Percentiles rank a stretch among this genome's conserved stretches.
These are phyloP conservation scores for Blastobotrys ciferrii DNA, from an alignment of 1,139 yeast genomes.

Conservation along the genomic window DNA sequence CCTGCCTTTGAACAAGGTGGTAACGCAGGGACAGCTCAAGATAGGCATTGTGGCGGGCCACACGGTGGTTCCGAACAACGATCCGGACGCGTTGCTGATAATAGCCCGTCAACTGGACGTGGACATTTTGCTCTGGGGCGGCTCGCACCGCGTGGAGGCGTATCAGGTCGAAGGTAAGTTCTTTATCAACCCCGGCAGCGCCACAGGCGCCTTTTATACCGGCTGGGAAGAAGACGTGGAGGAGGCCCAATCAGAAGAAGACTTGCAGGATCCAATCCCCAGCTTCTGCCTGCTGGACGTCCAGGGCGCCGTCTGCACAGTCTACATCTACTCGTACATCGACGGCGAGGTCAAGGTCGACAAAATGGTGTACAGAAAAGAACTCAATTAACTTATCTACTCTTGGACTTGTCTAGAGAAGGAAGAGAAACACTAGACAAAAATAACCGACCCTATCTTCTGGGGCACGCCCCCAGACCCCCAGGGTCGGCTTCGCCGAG, in stretches of 20 bases:
- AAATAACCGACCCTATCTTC: no score
- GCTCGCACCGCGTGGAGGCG: conserved; percentile 89
- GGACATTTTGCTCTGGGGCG: conserved; percentile 94
- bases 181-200: conserved; percentile 93
- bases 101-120: conserved; percentile 91
- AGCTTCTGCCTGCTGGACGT: conserved; percentile 87
- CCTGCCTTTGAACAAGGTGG: conserved; percentile 63
- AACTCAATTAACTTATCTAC: conserved; percentile 1
- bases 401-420: not conserved
- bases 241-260: conserved; percentile 30
- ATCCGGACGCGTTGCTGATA: conserved; percentile 77
- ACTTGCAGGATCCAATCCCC: conserved; percentile 51
- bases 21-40: conserved; percentile 66
- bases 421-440: no score
- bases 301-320: conserved; percentile 70
- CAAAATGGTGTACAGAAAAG: conserved; percentile 74
- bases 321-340: conserved; percentile 79
- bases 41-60: conserved; percentile 87
- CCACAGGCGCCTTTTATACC: conserved; percentile 80
- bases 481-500: no score
- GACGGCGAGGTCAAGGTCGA: conserved; percentile 89
- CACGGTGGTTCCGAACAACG: conserved; percentile 79
- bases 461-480: no score
- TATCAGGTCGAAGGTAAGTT: conserved; percentile 89
- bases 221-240: conserved; percentile 46